Base-by-base conservation (phyloP, 208 protist genomes). In the Vickermania ingenoplastis region DNA sequence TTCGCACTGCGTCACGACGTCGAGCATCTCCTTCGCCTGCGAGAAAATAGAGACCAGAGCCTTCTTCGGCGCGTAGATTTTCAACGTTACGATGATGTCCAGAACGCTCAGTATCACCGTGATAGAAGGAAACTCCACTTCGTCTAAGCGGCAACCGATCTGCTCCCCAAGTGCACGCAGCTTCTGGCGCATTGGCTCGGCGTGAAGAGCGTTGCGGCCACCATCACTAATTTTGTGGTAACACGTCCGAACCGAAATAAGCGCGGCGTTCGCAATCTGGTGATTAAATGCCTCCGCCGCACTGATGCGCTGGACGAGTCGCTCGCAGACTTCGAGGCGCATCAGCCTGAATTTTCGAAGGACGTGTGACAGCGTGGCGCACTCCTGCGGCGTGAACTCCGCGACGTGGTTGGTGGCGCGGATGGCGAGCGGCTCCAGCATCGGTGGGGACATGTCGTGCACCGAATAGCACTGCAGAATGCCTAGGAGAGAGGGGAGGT, bases 41-140 rank as follows among this genome's bases (percentile, higher is more conserved):
- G 27, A 31, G 58, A 95, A 95, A n/a, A 95, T 60, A 0, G 61
- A 60, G 59, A 85, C 74, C 60, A 95, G 66, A 27, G 69, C 61
- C 59, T 87, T 89, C 61, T 89, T 89, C 21, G 88, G 88, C n/a
- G 92, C 79, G 71, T 95, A 95, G 41, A 95, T 90, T 54, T 89
- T 89, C 23, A 92, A 57, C 36, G 71, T 87, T 11, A 95, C 83
- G 54, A 95, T 69, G 7, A 90, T 76, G 59, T 95, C 85, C 2
- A 95, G 60, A 24, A 87, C 62, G 49, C 57, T 77, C 29, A 92
- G 71, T 23, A 92, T 77, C 2, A 82, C 77, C 2, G 41, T 53
- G 45, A 92, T 55, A 1, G 78, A 67, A 2, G 84, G 82, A 41
- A 84, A 90, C 63, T 78, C 61, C 2, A 82, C 83, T 67, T 95